phyloP scores from a whole-genome alignment of 75 land plant genomes.

The Cunninghamia lanceolata region DNA sequence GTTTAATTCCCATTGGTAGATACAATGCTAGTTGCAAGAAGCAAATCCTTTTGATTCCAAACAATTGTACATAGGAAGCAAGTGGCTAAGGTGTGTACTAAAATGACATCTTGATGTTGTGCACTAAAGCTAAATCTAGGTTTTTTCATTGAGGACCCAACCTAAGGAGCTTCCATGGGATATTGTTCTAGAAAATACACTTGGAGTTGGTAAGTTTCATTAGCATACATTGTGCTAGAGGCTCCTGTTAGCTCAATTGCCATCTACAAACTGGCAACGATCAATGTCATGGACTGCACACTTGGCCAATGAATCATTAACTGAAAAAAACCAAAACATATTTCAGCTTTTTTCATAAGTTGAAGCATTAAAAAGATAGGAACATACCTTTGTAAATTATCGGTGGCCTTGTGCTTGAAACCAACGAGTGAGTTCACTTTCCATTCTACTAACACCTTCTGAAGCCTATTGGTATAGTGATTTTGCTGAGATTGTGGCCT shows the following conservation, averaged over 20 bases:
- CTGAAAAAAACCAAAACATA: not conserved
- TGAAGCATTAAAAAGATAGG: not conserved
- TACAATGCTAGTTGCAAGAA: not conserved
- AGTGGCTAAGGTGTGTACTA: not conserved
- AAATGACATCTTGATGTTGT: not conserved
- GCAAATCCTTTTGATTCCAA: not conserved
- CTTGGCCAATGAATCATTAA: not conserved
- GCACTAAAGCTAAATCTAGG: not conserved
- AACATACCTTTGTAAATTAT: conserved; percentile 10
- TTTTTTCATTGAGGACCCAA: not conserved
- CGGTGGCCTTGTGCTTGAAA: conserved; percentile 18
- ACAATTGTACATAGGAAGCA: not conserved
- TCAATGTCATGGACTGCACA: not conserved
- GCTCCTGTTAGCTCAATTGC: conserved; percentile 26
- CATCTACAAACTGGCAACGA: conserved; percentile 16
- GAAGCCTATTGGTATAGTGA: conserved; percentile 16
- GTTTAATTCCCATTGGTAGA: not conserved
- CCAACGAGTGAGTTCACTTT: conserved; percentile 15
- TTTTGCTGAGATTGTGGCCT: conserved; percentile 15
- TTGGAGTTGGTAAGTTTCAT: conserved; percentile 20
- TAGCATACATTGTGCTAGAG: conserved; percentile 24
- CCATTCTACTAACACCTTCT: conserved; percentile 19
- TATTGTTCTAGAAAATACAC: conserved; percentile 29
- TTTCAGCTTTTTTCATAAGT: not conserved
- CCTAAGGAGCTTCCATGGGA: conserved; percentile 35